These are phyloP conservation scores for Sporothrix euskadiensis DNA, from an alignment of 2,329 filamentous ascomycete genomes.

Conservation along the genomic window DNA sequence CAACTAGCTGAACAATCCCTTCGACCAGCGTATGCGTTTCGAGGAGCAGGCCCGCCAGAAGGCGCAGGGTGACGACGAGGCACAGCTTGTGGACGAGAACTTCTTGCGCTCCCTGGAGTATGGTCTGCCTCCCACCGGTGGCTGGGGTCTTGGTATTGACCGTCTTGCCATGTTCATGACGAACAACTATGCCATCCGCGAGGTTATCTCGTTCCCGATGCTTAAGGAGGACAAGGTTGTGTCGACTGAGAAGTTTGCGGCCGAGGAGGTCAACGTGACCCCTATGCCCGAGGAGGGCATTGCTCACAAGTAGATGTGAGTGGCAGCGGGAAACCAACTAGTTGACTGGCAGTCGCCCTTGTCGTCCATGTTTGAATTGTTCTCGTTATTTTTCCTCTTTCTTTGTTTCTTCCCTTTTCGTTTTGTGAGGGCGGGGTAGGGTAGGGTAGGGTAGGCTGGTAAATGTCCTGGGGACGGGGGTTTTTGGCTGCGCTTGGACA, in stretches of 20 bases:
- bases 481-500: background rate
- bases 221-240: slow-evolving; percentile 78
- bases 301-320: slow-evolving; percentile 32
- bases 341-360: background rate
- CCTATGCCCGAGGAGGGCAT: slow-evolving; percentile 43
- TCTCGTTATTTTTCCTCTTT: background rate
- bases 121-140: slow-evolving; percentile 80
- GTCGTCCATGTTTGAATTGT: background rate
- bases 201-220: slow-evolving; percentile 94
- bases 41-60: slow-evolving; percentile 97
- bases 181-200: slow-evolving; percentile 92
- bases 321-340: background rate
- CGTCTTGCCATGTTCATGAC: slow-evolving; percentile 65
- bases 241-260: slow-evolving; percentile 51
- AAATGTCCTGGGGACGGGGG: background rate
- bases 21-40: slow-evolving; percentile 87
- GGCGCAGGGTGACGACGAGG: slow-evolving; percentile 95
- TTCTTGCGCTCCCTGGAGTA: slow-evolving; percentile 84
- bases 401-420: background rate
- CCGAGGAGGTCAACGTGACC: slow-evolving; percentile 39
- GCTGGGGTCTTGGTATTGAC: slow-evolving; percentile 96
- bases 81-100: slow-evolving; percentile 92
- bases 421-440: background rate
- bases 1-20: slow-evolving; percentile 78
- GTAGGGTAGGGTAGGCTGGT: background rate